Base-by-base conservation (phyloP, 1,139 yeast species). In the Komagataea norvegica region DNA sequence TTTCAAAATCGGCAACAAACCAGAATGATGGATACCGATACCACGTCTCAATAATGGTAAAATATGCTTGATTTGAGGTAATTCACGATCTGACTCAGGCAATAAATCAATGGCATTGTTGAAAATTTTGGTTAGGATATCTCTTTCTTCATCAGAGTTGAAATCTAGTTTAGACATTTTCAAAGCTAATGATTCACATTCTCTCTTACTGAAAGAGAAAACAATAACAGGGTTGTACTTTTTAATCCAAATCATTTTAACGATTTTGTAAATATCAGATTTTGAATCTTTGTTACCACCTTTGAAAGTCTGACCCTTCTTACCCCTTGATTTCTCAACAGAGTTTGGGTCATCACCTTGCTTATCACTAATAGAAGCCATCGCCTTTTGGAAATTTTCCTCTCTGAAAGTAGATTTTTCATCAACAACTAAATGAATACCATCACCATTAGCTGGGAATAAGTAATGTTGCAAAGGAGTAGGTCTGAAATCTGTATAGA, bases 1-100 rank as follows among this genome's bases (percentile, higher is more conserved):
- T 58, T 93, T 93, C 49, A 93, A 69, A 47, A 93, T 93, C 8
- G 99, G 99, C 46, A 93, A 68, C 41, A 93, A 69, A 33, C 99
- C 99, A 36, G 96, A 87, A 62, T 93, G 99, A 65, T 93, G 99
- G 53, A 93, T 89, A 60, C 98, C 99, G 48, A 93, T 91, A 55
- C 99, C 99, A 62, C 97, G 77, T 60, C 82, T 79, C 49, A 91
- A 68, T 38, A 93, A 66, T 0, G 97, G 97, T 42, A 88, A 64
- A 42, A 91, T 84, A 53, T 87, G 91, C 53, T 86, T 85, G 52
- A 91, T 91, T 61, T 91, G 98, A 1, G 97, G 97, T 34, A 93
- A 68, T 49, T 87, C 94, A 56, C 86, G 79, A 60, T 93, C 98
- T 14, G 80, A 77, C 49, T 89, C 96, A 2, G 96, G 91, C 38